A percentile compares a stretch with the other conserved stretches of the same genome.
Conservation (phyloP, 78 protist species). For the Dictyostelium capitatum region DNA sequence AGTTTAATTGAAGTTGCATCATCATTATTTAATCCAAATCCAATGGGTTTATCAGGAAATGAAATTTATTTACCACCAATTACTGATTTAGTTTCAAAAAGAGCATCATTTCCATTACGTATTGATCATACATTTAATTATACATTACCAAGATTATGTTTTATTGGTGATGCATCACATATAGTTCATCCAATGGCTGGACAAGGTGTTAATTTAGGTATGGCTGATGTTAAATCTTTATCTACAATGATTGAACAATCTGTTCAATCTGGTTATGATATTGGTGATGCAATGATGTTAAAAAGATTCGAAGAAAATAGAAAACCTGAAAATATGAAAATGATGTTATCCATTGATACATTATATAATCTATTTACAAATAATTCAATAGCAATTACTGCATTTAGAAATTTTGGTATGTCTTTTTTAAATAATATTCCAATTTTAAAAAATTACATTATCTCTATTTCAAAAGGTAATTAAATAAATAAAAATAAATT, state of each 20-base stretch:
- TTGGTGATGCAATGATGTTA: slow-evolving; percentile 74
- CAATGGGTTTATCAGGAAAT: slow-evolving; percentile 42
- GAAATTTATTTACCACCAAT: slow-evolving; percentile 65
- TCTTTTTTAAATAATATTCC: slow-evolving; percentile 41
- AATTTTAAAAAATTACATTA: slow-evolving; percentile 12
- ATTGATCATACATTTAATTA: slow-evolving; percentile 63
- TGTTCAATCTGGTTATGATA: slow-evolving; percentile 52
- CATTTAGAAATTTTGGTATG: slow-evolving; percentile 50
- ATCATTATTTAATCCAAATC: slow-evolving; percentile 6
- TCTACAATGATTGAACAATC: slow-evolving; percentile 26
- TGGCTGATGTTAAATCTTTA: slow-evolving; percentile 81
- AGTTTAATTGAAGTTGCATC: neutral
- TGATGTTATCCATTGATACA: slow-evolving; percentile 46
- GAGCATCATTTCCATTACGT: slow-evolving; percentile 82
- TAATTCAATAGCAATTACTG: slow-evolving; percentile 13
- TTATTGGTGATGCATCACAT: slow-evolving; percentile 93
- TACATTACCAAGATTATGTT: slow-evolving; percentile 24
- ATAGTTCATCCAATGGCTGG: slow-evolving; percentile 93
- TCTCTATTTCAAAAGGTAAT: neutral
- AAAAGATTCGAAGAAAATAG: slow-evolving; percentile 38
- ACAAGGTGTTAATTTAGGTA: slow-evolving; percentile 93
- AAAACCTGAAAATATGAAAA: slow-evolving; percentile 59
- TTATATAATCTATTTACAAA: slow-evolving; percentile 43
- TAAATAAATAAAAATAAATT: neutral
- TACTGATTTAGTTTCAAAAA: slow-evolving; percentile 24